Evolutionary conservation across 129 eudicot species (phyloP), one percentile per base, ranked within the genome.

Genomic region (Flaveria sonorensis): DNA sequence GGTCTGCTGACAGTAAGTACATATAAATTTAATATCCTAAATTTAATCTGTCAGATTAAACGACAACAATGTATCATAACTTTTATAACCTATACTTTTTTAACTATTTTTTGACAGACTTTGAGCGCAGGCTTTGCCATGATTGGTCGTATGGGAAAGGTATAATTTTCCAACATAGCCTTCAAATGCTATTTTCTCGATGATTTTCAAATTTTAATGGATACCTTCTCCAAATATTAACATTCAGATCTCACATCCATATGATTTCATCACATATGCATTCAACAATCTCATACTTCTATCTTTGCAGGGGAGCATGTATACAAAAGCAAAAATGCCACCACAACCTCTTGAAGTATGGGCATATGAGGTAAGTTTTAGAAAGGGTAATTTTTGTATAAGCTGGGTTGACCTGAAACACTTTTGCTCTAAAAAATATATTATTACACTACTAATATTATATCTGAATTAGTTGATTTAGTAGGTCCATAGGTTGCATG

Each of bases 111-210:
- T 84, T 80, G n/a, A 63, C 87, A 95, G 99, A 95, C 97, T 72
- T 79, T 95, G 79, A 89, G 95, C 0, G 97, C 86, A 76, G 97
- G 97, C 40, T 88, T 95, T 86, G 99, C 99, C 36, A 91, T 95
- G 97, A 91, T 95, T 74, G 99, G 97, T 56, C 96, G 99, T 62
- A 81, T 88, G 94, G 99, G 97, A 28, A 91, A 86, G 96, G 99
- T 95, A 89, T 62, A 47, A 7, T 75, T 76, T 67, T 20, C 51
- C 16, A 61, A 77, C 60, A 56, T 59, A 79, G 45, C 70, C 45
- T 16, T 71, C 3, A 64, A 48, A 51, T 48, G 15, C 12, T 14
- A 14, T 66, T 48, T 55, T 53, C 3, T 55, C 32, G 0, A 67
- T 13, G 28, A 52, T 52, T 60, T 59, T 51, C 8, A 2, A 39